Evolutionary conservation across 805 yeast genomes (phyloP), one percentile per base, ranked within the genome.

Genomic region (Lipomyces japonicus): DNA sequence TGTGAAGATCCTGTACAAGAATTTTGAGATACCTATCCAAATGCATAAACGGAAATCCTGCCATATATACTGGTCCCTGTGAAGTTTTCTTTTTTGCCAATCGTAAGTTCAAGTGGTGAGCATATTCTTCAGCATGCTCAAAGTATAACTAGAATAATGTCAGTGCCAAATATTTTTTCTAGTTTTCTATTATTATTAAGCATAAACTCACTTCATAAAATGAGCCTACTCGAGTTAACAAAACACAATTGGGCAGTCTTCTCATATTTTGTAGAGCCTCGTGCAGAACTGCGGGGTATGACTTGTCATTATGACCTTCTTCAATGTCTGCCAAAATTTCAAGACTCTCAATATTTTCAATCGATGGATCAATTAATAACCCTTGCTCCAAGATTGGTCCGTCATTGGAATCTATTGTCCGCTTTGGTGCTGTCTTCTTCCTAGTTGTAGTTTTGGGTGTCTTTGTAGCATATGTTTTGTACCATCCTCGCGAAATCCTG

Each of bases 31-130:
- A 90, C 50, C 88, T 77, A 47, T 82, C 85, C 18, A 89, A 66
- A 49, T 81, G 86, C 37, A 70, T 68, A 3, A 77, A 72, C 0
- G 98, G 98, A 61, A 93, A 93, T 0, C 98, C 98, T 0, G 97
- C 87, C 85, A 93, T 88, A 0, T 95, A 79, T 0, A 49, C 71
- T 49, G 70, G 69, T 34, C 61, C 50, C 18, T 62, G 66, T 30
- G 73, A 65, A 38, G 58, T 49, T 46, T 70, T 70, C 60, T 78
- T 75, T 32, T 71, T 71, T 0, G 95, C 84, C 1, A 89, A 74
- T 41, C 86, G 81, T 25, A 91, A 66, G 25, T 89, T 89, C 46
- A 93, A 67, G 46, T 78, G 66, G 1, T 85, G 82, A 0, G 87
- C 95, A 63, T 75, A 81, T 39, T 73, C 74, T 7, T 80, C 78